phyloP scores from a whole-genome alignment of 2,329 filamentous ascomycete species.

The Pseudogymnoascus sp. region DNA sequence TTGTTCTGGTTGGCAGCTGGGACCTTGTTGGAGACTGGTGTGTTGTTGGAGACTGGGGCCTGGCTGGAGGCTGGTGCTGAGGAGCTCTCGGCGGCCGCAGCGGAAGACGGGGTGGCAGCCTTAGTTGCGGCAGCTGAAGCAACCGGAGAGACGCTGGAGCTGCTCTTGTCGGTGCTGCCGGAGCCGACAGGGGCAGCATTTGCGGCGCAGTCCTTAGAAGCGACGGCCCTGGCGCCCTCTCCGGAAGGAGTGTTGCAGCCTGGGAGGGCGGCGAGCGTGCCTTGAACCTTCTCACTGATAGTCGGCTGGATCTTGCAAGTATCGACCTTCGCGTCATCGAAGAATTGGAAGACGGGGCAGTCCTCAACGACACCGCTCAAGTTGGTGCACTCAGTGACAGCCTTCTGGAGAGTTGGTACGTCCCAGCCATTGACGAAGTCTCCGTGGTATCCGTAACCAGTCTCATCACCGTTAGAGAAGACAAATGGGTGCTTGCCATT shows the following conservation, averaged over 20 bases:
- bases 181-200: constrained; percentile 1
- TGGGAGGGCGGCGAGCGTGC: constrained; percentile 38
- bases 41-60: not conserved
- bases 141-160: not conserved
- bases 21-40: not conserved
- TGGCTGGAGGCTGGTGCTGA: not conserved
- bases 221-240: constrained; percentile 33
- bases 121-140: not conserved
- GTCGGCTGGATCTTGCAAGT: constrained; percentile 41
- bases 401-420: constrained; percentile 37
- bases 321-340: constrained; percentile 42
- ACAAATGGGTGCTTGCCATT: constrained; percentile 41
- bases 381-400: constrained; percentile 40
- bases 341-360: constrained; percentile 39
- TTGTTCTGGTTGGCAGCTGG: not conserved
- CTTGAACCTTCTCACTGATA: constrained; percentile 36
- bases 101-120: not conserved
- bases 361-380: constrained; percentile 35
- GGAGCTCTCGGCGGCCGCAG: not conserved
- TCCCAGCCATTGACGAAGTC: constrained; percentile 57
- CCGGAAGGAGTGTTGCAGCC: constrained; percentile 47
- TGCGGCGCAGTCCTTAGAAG: constrained; percentile 31
- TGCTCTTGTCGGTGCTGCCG: not conserved
- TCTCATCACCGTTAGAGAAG: constrained; percentile 41
- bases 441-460: constrained; percentile 46